Conservation (phyloP, 1,139 yeast species). For the Nakaseomyces glabratus region DNA sequence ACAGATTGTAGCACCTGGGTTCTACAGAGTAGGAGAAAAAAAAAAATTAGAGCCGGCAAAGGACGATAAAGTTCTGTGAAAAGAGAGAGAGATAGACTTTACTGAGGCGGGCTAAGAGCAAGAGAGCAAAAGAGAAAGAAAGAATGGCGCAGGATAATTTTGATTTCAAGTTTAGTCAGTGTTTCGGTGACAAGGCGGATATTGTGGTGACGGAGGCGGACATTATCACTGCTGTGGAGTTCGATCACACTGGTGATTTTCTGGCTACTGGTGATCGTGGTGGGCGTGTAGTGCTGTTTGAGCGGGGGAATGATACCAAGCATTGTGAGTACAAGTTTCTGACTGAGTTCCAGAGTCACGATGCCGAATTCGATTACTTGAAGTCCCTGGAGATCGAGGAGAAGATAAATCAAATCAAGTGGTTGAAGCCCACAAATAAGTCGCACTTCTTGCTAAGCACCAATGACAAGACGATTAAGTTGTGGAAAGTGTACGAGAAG, state of each 20-base stretch:
- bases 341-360: constrained; percentile 97
- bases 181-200: constrained; percentile 98
- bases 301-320: constrained; percentile 58
- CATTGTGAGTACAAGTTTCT: constrained; percentile 87
- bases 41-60: too few species aligned
- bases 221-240: constrained; percentile 93
- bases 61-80: too few species aligned
- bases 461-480: constrained; percentile 92
- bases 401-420: constrained; percentile 92
- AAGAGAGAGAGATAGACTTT: too few species aligned
- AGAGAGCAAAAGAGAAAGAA: too few species aligned
- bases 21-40: too few species aligned
- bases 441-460: constrained; percentile 86
- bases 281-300: constrained; percentile 93
- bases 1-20: too few species aligned
- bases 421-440: constrained; percentile 84
- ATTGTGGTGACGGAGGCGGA: constrained; percentile 97
- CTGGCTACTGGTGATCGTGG: constrained; percentile 98
- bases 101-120: too few species aligned
- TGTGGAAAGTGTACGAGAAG: constrained; percentile 93
- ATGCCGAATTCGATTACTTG: constrained; percentile 95
- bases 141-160: constrained; percentile 22
- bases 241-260: constrained; percentile 89
- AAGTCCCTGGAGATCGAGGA: constrained; percentile 96
- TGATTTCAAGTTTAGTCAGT: constrained; percentile 61